A percentile compares a stretch with the other conserved stretches of the same genome.
These are phyloP conservation scores for Amesomyces nigricolor DNA, from an alignment of 2,329 filamentous ascomycete genomes.

Conservation along the genomic window DNA sequence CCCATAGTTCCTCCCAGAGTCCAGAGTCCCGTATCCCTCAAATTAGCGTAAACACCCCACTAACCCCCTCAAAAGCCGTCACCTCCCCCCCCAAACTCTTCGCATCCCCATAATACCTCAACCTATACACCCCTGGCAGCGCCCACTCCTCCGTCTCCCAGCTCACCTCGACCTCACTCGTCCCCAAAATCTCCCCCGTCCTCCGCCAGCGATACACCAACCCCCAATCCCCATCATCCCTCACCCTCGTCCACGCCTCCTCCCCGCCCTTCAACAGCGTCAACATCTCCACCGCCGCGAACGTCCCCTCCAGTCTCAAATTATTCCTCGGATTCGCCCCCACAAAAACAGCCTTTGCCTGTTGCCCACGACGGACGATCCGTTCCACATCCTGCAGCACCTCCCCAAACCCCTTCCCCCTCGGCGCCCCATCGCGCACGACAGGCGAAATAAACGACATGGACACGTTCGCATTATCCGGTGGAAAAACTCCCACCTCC, in stretches of 20 bases:
- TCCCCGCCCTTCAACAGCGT: constrained; percentile 32
- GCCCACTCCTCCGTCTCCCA: constrained; percentile 69
- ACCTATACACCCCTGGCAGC: constrained; percentile 63
- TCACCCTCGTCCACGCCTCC: constrained; percentile 56
- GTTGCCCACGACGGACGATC: too few species aligned
- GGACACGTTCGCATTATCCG: constrained; percentile 70
- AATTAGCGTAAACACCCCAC: constrained; percentile 45
- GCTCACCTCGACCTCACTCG: constrained; percentile 69
- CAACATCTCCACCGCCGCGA: constrained; percentile 66
- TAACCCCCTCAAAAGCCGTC: constrained; percentile 63
- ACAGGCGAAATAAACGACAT: constrained; percentile 77
- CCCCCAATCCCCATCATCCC: constrained; percentile 76
- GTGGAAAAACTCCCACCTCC: constrained; percentile 55
- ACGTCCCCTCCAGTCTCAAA: constrained; percentile 71
- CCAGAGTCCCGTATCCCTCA: constrained; percentile 4
- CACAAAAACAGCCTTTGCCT: constrained; percentile 68
- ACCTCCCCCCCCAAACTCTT: constrained; percentile 61
- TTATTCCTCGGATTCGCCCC: constrained; percentile 90
- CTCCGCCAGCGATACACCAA: constrained; percentile 76
- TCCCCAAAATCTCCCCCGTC: constrained; percentile 61
- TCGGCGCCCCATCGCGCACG: constrained; percentile 62
- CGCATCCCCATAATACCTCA: constrained; percentile 79
- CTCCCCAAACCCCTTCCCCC: constrained; percentile 65
- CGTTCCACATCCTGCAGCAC: constrained; percentile 50
- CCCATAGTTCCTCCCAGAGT: neutral